Evolutionary conservation across 257 asterid species (phyloP).

Genomic region (Plantago elongata): DNA sequence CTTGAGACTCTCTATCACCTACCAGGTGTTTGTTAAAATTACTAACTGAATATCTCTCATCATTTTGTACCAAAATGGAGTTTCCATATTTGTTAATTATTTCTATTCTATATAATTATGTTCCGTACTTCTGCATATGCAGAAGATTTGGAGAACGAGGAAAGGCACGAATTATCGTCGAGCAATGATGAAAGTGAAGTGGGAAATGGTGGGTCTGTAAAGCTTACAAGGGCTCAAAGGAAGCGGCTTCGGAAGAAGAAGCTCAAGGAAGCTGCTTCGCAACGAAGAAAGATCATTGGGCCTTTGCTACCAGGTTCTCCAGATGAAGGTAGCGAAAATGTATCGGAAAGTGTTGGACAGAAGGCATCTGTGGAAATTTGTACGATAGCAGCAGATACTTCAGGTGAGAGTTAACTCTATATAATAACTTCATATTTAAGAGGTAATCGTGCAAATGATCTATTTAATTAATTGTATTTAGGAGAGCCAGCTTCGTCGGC

Average conservation of each 20-base stretch:
- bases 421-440: not conserved
- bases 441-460: not conserved
- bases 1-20: slow-evolving; percentile 18
- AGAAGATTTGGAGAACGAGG: slow-evolving; percentile 38
- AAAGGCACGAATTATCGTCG: slow-evolving; percentile 26
- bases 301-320: slow-evolving; percentile 38
- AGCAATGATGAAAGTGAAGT: slow-evolving; percentile 17
- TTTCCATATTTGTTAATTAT: too few species aligned
- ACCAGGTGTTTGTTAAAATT: slow-evolving; percentile 38
- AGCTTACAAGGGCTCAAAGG: slow-evolving; percentile 70
- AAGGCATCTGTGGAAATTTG: slow-evolving; percentile 27
- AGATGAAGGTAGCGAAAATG: not conserved
- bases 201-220: slow-evolving; percentile 23
- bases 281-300: slow-evolving; percentile 53
- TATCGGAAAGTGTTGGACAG: slow-evolving; percentile 43
- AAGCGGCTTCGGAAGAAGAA: slow-evolving; percentile 68
- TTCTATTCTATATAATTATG: too few species aligned
- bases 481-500: slow-evolving; percentile 27
- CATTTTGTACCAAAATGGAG: too few species aligned
- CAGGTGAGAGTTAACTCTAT: slow-evolving; percentile 18
- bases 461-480: slow-evolving; percentile 12
- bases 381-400: not conserved
- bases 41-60: too few species aligned
- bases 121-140: not conserved
- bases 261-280: slow-evolving; percentile 48